phyloP scores from a whole-genome alignment of 352 stramenopile genomes.

The Pythium guiyangense region DNA sequence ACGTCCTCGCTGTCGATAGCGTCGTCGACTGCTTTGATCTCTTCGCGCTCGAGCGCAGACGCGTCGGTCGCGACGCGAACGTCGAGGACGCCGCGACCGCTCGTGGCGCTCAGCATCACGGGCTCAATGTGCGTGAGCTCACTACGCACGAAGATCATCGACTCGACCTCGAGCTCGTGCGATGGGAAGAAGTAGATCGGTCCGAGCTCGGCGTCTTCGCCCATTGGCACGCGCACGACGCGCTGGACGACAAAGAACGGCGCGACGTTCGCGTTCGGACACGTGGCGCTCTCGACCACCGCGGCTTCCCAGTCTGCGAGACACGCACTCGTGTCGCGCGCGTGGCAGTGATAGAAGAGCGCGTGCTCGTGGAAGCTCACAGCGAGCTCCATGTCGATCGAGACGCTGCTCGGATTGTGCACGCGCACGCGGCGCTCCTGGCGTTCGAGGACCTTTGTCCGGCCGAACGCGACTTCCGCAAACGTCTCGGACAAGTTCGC shows the following conservation, averaged over 20 bases:
- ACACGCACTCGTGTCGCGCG: constrained; percentile 22
- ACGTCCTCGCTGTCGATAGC: background rate
- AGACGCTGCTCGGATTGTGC: constrained; percentile 42
- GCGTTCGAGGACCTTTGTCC: constrained; percentile 35
- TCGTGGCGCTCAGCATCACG: constrained; percentile 28
- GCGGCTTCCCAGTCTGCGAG: constrained; percentile 27
- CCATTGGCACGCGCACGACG: constrained; percentile 21
- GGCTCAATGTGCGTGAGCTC: constrained; percentile 63
- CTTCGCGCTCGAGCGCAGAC: background rate
- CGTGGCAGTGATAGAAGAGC: constrained; percentile 45
- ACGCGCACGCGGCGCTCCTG: constrained; percentile 26
- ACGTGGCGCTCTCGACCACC: background rate
- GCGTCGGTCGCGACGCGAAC: constrained; percentile 10
- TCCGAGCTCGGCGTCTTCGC: constrained; percentile 26
- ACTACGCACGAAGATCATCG: constrained; percentile 49
- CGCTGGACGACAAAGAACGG: constrained; percentile 32
- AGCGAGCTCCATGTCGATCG: constrained; percentile 45
- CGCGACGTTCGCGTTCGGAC: constrained; percentile 7
- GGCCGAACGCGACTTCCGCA: constrained; percentile 16
- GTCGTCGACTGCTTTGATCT: background rate
- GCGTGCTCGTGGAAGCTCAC: constrained; percentile 25
- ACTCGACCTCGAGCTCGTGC: constrained; percentile 21
- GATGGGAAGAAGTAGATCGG: constrained; percentile 66
- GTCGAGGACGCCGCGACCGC: constrained; percentile 31
- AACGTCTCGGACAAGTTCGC: constrained; percentile 2